These are phyloP conservation scores for Termitomyces bulborhizus DNA, from an alignment of 768 basidiomycete species.

Conservation along the genomic window DNA sequence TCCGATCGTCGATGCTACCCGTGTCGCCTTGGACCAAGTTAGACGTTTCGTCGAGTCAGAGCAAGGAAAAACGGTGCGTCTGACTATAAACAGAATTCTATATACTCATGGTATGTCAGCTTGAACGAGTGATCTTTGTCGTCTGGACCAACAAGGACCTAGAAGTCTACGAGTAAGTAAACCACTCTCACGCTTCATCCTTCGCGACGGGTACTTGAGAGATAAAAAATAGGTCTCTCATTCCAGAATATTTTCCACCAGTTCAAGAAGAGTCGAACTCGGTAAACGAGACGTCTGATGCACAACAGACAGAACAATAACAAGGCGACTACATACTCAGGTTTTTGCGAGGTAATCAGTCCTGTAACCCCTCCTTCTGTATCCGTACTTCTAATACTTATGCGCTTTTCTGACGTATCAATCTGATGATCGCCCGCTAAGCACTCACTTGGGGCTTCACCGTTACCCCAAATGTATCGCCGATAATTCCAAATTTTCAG, in stretches of 20 bases:
- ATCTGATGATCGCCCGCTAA: neutral
- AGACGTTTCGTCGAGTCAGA: conserved; percentile 54
- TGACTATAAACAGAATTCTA: neutral
- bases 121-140: conserved; percentile 73
- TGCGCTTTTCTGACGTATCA: neutral
- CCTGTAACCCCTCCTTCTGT: neutral
- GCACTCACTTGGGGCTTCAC: too few species aligned
- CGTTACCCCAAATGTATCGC: neutral
- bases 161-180: conserved; percentile 56
- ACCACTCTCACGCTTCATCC: neutral
- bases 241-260: conserved; percentile 62
- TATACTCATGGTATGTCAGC: conserved; percentile 21
- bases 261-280: neutral
- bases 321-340: neutral
- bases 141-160: conserved; percentile 66
- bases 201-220: neutral
- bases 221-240: conserved; percentile 27
- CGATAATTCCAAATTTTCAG: neutral
- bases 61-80: conserved; percentile 37
- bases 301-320: neutral
- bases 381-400: conserved; percentile 1
- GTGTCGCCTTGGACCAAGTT: conserved; percentile 56
- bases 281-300: neutral
- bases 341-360: neutral
- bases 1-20: conserved; percentile 67